A percentile compares a stretch with the other conserved stretches of the same genome.
Evolutionary conservation across 108 stramenopile genomes (phyloP).

Genomic region (Stephanodiscus minutulus): DNA sequence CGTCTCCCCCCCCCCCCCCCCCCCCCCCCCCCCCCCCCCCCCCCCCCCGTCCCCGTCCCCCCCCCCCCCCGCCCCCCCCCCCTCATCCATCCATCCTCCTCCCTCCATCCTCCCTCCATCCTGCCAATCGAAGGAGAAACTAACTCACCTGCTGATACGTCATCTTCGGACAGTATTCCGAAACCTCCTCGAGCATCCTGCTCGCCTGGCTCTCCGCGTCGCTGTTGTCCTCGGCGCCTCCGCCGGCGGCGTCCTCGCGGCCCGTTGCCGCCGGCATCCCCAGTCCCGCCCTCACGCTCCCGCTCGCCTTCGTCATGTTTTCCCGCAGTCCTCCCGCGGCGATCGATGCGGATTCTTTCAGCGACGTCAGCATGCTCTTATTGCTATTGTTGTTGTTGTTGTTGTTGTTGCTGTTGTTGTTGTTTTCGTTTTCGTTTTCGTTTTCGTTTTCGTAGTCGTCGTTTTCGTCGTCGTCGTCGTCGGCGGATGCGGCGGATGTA

Average conservation of each 20-base stretch:
- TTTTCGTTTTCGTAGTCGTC: too few relatives aligned
- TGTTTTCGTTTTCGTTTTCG: too few relatives aligned
- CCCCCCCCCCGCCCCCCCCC: too few relatives aligned
- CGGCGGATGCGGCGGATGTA: too few relatives aligned
- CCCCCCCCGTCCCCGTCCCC: too few relatives aligned
- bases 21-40: too few relatives aligned
- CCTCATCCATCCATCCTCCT: not conserved
- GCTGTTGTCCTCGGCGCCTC: conserved; percentile 10
- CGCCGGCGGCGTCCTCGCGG: conserved; percentile 7
- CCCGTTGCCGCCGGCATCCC: conserved; percentile 13
- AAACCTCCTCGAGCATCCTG: conserved; percentile 59
- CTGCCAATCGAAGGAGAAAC: not conserved
- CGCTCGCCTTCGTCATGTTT: conserved; percentile 19
- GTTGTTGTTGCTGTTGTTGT: too few relatives aligned
- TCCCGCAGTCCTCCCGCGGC: conserved; percentile 21
- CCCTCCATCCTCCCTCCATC: not conserved
- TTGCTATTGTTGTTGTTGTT: conserved; percentile 4
- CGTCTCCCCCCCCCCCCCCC: too few relatives aligned
- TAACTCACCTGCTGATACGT: conserved; percentile 75
- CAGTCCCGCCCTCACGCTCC: conserved; percentile 20
- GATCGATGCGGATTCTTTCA: conserved; percentile 34
- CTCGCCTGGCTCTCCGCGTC: conserved; percentile 34
- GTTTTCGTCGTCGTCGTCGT: not conserved
- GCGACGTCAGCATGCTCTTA: conserved; percentile 27
- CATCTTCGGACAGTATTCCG: conserved; percentile 77